Percentiles rank a stretch among this genome's conserved stretches.
These are phyloP conservation scores for Aspergillus unguis DNA, from an alignment of 2,329 filamentous ascomycete genomes.

Conservation along the genomic window DNA sequence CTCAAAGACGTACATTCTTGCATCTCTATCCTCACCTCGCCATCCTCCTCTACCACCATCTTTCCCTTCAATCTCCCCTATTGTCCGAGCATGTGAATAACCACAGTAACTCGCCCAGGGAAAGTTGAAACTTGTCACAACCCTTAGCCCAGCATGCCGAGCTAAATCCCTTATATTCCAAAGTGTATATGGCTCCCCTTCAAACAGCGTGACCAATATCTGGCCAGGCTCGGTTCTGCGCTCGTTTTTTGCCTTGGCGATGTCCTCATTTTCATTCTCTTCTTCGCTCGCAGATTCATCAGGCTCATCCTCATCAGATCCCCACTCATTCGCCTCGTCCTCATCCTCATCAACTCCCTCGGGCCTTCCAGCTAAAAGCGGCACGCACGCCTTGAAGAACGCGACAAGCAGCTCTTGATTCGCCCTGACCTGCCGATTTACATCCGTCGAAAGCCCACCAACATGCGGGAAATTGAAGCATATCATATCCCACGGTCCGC, in stretches of 20 bases:
- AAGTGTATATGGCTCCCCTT: constrained; percentile 87
- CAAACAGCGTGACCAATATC: constrained; percentile 84
- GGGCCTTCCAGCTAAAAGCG: constrained; percentile 35
- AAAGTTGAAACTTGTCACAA: constrained; percentile 48
- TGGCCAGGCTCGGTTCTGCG: constrained; percentile 40
- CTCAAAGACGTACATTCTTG: constrained; percentile 47
- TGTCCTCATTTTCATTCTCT: not conserved
- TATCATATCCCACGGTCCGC: constrained; percentile 66
- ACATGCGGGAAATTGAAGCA: constrained; percentile 98
- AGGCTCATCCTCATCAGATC: constrained; percentile 20
- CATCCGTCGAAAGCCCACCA: constrained; percentile 85
- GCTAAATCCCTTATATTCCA: constrained; percentile 93
- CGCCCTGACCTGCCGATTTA: constrained; percentile 88
- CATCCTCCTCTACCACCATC: constrained; percentile 42
- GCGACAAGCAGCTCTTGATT: constrained; percentile 65
- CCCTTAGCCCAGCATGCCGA: constrained; percentile 58
- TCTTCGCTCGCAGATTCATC: constrained; percentile 13
- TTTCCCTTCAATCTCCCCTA: constrained; percentile 44
- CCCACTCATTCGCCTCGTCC: constrained; percentile 20
- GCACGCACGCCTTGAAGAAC: constrained; percentile 47
- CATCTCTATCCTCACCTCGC: constrained; percentile 47
- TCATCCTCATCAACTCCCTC: constrained; percentile 19
- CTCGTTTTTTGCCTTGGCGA: constrained; percentile 10
- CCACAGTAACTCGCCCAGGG: constrained; percentile 47
- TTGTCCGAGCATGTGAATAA: constrained; percentile 47